Percentiles rank a stretch among this genome's conserved stretches.
Conservation (phyloP, 2,329 filamentous ascomycete species). For the Cladosporium sp. region DNA sequence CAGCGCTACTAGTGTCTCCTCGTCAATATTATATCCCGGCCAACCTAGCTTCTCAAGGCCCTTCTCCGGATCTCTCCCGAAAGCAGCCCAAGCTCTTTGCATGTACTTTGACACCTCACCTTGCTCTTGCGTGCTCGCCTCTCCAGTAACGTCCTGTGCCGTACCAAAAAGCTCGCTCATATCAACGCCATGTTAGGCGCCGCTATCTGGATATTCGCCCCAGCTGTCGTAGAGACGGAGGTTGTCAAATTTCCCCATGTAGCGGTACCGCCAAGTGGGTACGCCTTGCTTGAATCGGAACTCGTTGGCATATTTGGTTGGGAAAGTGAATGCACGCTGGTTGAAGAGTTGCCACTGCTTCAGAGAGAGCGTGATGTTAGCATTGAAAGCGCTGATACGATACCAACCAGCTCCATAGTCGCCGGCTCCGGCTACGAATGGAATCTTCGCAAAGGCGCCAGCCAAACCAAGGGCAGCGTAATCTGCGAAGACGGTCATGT, state of each 20-base stretch:
- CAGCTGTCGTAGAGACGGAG: constrained; percentile 15
- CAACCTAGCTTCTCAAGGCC: constrained; percentile 23
- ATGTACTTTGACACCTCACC: constrained; percentile 21
- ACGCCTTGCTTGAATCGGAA: constrained; percentile 31
- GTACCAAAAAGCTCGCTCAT: constrained; percentile 31
- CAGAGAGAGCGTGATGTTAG: constrained; percentile 1
- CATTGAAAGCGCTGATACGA: constrained; percentile 32
- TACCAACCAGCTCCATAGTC: constrained; percentile 49
- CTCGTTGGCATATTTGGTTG: constrained; percentile 37
- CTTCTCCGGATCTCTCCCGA: constrained; percentile 30
- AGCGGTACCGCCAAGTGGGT: constrained; percentile 26
- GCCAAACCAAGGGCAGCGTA: constrained; percentile 12
- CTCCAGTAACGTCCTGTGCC: constrained; percentile 23
- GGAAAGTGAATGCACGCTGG: constrained; percentile 32
- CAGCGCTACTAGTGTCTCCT: constrained; percentile 13
- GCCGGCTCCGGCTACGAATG: constrained; percentile 42
- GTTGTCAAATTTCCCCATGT: constrained; percentile 27
- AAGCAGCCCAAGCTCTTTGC: constrained; percentile 30
- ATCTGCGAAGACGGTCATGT: constrained; percentile 20
- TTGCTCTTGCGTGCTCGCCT: constrained; percentile 17
- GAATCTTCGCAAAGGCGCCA: constrained; percentile 35
- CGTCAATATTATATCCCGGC: constrained; percentile 15
- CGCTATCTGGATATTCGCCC: constrained; percentile 13
- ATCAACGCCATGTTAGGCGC: constrained; percentile 32
- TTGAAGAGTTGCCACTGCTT: constrained; percentile 11